Evolutionary conservation across 768 basidiomycete species (phyloP).

Genomic region (Galerina sulciceps): DNA sequence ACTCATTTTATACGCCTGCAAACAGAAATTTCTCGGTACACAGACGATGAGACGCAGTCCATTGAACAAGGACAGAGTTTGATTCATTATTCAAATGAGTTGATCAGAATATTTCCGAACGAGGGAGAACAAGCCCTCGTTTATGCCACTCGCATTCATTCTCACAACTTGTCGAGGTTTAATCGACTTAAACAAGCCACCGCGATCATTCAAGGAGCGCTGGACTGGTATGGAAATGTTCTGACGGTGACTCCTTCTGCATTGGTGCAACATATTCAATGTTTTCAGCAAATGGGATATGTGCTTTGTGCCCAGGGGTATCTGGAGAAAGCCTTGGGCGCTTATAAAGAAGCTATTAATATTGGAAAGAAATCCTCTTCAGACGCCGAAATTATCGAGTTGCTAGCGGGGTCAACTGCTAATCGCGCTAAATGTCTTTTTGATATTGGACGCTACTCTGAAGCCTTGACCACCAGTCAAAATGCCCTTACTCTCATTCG

Average conservation of each 20-base stretch:
- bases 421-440: not conserved
- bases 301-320: slow-evolving; percentile 3
- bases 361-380: slow-evolving; percentile 2
- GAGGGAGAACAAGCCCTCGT: not conserved
- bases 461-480: not conserved
- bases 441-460: slow-evolving; percentile 7
- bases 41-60: not conserved
- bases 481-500: not conserved
- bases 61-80: not conserved
- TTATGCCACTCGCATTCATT: not conserved
- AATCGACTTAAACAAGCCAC: not conserved
- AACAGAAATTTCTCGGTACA: not conserved
- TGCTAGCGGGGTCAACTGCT: not conserved
- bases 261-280: not conserved
- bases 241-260: not conserved
- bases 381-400: not conserved
- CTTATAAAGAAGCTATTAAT: not conserved
- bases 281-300: not conserved
- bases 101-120: not conserved
- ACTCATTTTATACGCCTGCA: not conserved
- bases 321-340: not conserved
- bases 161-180: not conserved
- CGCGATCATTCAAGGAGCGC: not conserved
- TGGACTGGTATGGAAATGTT: not conserved
- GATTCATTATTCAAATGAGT: not conserved